phyloP scores from a whole-genome alignment of 768 basidiomycete species.

The Trichaptum fuscoviolaceum region DNA sequence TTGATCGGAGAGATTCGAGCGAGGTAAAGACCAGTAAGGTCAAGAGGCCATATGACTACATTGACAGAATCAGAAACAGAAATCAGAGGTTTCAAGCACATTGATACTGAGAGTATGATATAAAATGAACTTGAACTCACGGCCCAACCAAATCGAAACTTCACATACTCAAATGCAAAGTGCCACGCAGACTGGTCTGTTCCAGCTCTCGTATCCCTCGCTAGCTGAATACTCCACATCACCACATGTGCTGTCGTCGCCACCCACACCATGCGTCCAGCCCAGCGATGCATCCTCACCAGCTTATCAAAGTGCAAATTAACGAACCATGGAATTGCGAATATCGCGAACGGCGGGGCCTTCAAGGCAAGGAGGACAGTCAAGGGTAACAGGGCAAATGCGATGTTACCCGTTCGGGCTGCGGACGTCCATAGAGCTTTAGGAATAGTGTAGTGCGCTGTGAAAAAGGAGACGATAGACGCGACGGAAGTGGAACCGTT shows the following conservation, averaged over 20 bases:
- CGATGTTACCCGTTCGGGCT: slow-evolving; percentile 61
- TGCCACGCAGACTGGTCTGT: slow-evolving; percentile 39
- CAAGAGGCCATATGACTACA: slow-evolving; percentile 51
- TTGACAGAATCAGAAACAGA: neutral
- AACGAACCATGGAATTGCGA: slow-evolving; percentile 55
- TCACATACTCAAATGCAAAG: slow-evolving; percentile 52
- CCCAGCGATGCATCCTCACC: slow-evolving; percentile 64
- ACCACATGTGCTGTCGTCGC: slow-evolving; percentile 54
- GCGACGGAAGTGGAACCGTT: slow-evolving; percentile 19
- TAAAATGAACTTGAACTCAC: slow-evolving; percentile 29
- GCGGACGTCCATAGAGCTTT: slow-evolving; percentile 72
- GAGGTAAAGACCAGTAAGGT: slow-evolving; percentile 51
- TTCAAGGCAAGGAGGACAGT: slow-evolving; percentile 68
- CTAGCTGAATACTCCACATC: slow-evolving; percentile 66
- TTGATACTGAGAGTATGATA: neutral
- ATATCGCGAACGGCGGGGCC: slow-evolving; percentile 64
- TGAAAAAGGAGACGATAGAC: slow-evolving; percentile 30
- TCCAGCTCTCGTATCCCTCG: slow-evolving; percentile 39
- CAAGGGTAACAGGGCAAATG: slow-evolving; percentile 68
- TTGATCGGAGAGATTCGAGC: slow-evolving; percentile 42
- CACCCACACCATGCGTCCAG: slow-evolving; percentile 65
- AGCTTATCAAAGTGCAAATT: slow-evolving; percentile 76
- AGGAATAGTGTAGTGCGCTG: slow-evolving; percentile 53
- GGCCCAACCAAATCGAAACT: slow-evolving; percentile 59
- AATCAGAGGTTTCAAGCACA: too few relatives aligned